Conservation (phyloP, 768 basidiomycete genomes). For the Auricularia sp. region DNA sequence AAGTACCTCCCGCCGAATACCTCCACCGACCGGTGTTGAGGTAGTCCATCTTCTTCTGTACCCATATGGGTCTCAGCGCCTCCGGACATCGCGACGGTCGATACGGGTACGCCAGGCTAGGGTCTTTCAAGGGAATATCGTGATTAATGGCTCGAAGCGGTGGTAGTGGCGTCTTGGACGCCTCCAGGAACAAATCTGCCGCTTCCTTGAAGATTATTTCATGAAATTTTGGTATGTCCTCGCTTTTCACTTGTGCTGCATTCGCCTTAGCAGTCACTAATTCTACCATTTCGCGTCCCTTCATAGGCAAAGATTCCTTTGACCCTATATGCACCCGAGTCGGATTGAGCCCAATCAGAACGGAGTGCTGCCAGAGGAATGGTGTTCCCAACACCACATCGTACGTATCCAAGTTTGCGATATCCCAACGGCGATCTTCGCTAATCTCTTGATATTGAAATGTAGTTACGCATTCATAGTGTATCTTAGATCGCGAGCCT, state of each 20-base stretch:
- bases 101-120: neutral
- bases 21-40: slow-evolving; percentile 3
- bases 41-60: neutral
- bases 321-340: neutral
- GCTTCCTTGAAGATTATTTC: neutral
- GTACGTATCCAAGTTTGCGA: slow-evolving; percentile 28
- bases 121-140: slow-evolving; percentile 2
- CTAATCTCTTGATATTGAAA: slow-evolving; percentile 8
- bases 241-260: too few species aligned
- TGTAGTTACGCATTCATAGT: slow-evolving; percentile 1
- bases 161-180: too few species aligned
- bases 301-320: neutral
- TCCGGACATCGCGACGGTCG: slow-evolving; percentile 3
- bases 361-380: slow-evolving; percentile 24
- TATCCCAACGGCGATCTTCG: slow-evolving; percentile 14
- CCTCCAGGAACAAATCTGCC: too few species aligned
- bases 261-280: too few species aligned
- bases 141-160: slow-evolving; percentile 5
- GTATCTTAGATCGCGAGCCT: slow-evolving; percentile 7
- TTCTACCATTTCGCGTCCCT: neutral
- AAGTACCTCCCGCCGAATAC: neutral
- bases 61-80: neutral
- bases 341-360: neutral
- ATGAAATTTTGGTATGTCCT: too few species aligned
- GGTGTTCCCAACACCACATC: slow-evolving; percentile 28